Conservation (phyloP, 495 filamentous ascomycete genomes). For the Sordaria brevicollis region DNA sequence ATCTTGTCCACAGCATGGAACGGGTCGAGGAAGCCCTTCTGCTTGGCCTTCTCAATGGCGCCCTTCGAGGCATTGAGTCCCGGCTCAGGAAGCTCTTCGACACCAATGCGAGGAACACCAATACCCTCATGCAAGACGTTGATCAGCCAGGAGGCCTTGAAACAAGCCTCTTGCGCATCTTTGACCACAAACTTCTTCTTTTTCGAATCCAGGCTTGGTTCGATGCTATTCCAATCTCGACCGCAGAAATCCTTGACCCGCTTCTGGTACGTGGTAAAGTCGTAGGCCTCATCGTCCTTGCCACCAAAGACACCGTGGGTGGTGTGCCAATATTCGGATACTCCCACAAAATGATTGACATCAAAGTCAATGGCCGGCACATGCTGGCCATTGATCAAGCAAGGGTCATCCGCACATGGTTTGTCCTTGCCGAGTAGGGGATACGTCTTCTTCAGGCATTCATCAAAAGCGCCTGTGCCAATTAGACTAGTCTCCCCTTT, state of each 20-base stretch:
- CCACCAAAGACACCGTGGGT: conserved; percentile 90
- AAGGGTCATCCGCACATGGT: conserved; percentile 73
- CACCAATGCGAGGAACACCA: conserved; percentile 78
- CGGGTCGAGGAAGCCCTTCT: conserved; percentile 73
- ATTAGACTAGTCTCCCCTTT: conserved; percentile 39
- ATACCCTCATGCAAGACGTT: conserved; percentile 94
- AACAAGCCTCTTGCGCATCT: conserved; percentile 78
- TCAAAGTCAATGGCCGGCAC: conserved; percentile 95
- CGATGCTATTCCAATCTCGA: conserved; percentile 68
- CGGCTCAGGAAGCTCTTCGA: conserved; percentile 44
- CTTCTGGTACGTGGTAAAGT: conserved; percentile 82
- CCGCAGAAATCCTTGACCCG: conserved; percentile 78
- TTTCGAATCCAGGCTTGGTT: conserved; percentile 46
- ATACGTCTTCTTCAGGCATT: conserved; percentile 72
- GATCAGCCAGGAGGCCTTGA: conserved; percentile 96
- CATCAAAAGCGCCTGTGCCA: conserved; percentile 77
- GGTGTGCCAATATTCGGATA: conserved; percentile 98
- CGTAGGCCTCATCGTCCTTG: conserved; percentile 75
- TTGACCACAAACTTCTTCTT: conserved; percentile 47
- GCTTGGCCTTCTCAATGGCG: conserved; percentile 55
- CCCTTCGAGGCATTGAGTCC: conserved; percentile 68
- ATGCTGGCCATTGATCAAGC: conserved; percentile 79
- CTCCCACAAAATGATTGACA: conserved; percentile 95
- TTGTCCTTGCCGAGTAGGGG: conserved; percentile 85
- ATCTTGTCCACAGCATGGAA: conserved; percentile 95